These are phyloP conservation scores for Cryptococcus sp. DNA, from an alignment of 1,284 basidiomycete species.

Conservation along the genomic window DNA sequence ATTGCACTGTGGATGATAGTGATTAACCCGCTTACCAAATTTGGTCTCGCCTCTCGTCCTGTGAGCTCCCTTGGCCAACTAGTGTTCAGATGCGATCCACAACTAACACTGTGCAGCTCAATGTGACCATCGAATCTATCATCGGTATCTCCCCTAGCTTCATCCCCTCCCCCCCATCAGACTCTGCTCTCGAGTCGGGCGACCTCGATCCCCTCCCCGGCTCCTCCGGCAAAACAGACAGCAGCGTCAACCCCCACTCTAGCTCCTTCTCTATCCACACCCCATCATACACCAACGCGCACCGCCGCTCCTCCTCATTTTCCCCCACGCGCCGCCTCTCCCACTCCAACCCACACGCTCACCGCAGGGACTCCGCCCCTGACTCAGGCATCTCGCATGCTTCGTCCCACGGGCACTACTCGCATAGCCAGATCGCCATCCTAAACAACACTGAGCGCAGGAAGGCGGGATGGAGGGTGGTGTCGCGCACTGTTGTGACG, in stretches of 20 bases:
- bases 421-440: background rate
- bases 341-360: background rate
- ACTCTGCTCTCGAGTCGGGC: slow-evolving; percentile 2
- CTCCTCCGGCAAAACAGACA: background rate
- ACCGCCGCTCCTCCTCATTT: background rate
- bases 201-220: background rate
- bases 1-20: slow-evolving; percentile 86
- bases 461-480: slow-evolving; percentile 29
- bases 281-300: background rate
- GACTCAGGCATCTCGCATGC: slow-evolving; percentile 18
- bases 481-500: slow-evolving; percentile 39
- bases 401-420: background rate
- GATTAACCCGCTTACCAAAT: slow-evolving; percentile 82
- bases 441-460: slow-evolving; percentile 11
- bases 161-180: background rate
- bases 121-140: slow-evolving; percentile 55
- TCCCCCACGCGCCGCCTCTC: background rate
- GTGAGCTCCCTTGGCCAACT: slow-evolving; percentile 52
- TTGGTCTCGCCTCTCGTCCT: slow-evolving; percentile 78
- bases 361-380: slow-evolving; percentile 37
- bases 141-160: slow-evolving; percentile 16
- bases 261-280: background rate
- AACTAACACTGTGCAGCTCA: slow-evolving; percentile 55
- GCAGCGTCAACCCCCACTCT: background rate
- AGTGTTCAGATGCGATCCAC: background rate